Evolutionary conservation across 2,329 filamentous ascomycete genomes (phyloP), one percentile per base, ranked within the genome.

Genomic region (Colletotrichum paranaense): DNA sequence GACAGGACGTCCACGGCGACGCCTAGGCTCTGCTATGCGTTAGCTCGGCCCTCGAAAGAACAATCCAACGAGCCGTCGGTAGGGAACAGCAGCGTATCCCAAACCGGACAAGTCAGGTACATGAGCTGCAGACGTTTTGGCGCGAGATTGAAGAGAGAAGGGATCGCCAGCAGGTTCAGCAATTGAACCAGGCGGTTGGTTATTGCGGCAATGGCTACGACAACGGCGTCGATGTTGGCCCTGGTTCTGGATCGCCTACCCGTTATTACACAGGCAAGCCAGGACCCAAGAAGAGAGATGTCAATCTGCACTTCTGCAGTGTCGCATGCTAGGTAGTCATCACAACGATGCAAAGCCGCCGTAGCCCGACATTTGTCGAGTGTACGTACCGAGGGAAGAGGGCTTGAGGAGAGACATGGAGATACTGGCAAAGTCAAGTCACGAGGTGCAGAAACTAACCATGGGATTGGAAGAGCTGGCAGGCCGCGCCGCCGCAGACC

Each of bases 81-180:
- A 53, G 62, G 5, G 28, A 35, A 58, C 65, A 68, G 64, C 38
- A 72, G 24, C 69, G 38, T 26, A 55, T 72, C 66, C 65, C 53
- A 64, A 72, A 55, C 58, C 38, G 66, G 66, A 35, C 66, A 72
- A 72, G 69, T 72, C 69, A 72, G 66, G 69, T 46, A 69, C 42
- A 42, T 53, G 46, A 32, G 14, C 46, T 63, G 60, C 46, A 63
- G 60, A 53, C 12, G 26, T 35, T 28, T 28, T 11, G n/a, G n/a
- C 8, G 60, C 22, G 24, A 63, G 42, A 4, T 32, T 46, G n/a
- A 57, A 30, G 55, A n/a, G 30, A 30, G 35, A 28, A 55, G 32
- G n/a, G 28, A 53, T 38, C 46, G 9, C 5, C 46, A 63, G 32
- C 14, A 55, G n/a, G 4, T 35, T 32, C n/a, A 63, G 24, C 28